Conservation (phyloP, 495 filamentous ascomycete genomes). For the Neurospora hispaniola region DNA sequence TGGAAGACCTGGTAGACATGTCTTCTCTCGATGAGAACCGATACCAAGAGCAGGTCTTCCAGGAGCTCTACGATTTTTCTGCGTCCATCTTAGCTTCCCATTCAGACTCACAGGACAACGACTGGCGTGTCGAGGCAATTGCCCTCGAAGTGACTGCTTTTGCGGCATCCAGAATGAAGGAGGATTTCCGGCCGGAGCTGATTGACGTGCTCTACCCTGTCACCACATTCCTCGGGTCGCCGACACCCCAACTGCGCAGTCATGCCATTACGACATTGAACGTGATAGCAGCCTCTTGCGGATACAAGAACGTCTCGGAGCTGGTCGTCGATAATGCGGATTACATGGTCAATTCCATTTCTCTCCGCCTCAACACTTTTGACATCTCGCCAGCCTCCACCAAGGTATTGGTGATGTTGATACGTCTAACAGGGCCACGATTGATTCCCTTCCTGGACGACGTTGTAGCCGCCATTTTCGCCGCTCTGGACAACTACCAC, state of each 20-base stretch:
- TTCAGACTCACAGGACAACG: slow-evolving; percentile 35
- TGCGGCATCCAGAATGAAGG: slow-evolving; percentile 52
- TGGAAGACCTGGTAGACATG: slow-evolving; percentile 59
- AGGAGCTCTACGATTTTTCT: slow-evolving; percentile 74
- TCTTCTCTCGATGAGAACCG: slow-evolving; percentile 29
- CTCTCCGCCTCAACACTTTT: slow-evolving; percentile 78
- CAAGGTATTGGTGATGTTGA: slow-evolving; percentile 89
- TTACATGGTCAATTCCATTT: slow-evolving; percentile 90
- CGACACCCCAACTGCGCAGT: slow-evolving; percentile 52
- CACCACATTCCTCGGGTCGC: slow-evolving; percentile 73
- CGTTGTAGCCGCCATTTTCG: slow-evolving; percentile 78
- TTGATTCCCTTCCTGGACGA: slow-evolving; percentile 89
- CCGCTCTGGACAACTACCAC: slow-evolving; percentile 83
- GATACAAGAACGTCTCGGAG: slow-evolving; percentile 61
- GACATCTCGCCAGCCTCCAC: slow-evolving; percentile 87
- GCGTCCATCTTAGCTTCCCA: slow-evolving; percentile 48
- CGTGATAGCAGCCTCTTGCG: slow-evolving; percentile 61
- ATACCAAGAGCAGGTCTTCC: slow-evolving; percentile 46
- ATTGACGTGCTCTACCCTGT: slow-evolving; percentile 89
- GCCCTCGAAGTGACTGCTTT: slow-evolving; percentile 66
- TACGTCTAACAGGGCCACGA: slow-evolving; percentile 69
- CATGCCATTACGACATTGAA: slow-evolving; percentile 84
- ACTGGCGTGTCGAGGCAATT: slow-evolving; percentile 64
- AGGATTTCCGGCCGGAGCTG: slow-evolving; percentile 71
- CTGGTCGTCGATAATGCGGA: slow-evolving; percentile 89